These are phyloP conservation scores for Botryotinia narcissicola DNA, from an alignment of 2,329 filamentous ascomycete species.

Conservation along the genomic window DNA sequence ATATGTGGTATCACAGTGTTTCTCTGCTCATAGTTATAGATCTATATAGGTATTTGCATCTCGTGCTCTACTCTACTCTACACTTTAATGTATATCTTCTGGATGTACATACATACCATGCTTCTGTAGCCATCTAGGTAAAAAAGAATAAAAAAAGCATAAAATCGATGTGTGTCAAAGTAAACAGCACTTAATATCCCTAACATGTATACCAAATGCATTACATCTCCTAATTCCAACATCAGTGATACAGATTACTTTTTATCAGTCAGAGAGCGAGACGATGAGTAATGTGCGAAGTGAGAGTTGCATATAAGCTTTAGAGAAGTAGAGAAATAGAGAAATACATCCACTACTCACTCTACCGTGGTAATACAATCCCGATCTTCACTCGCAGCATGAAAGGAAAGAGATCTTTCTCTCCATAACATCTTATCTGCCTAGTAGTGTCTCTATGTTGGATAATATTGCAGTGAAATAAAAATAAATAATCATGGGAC, in stretches of 20 bases:
- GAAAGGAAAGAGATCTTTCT: neutral
- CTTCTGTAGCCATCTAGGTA: neutral
- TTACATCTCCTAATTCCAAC: neutral
- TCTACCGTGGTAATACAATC: neutral
- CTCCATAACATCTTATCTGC: neutral
- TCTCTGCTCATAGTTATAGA: neutral
- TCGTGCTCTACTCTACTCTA: too few relatives aligned
- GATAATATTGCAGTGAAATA: fast-evolving
- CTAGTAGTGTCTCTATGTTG: fast-evolving
- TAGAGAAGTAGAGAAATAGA: neutral
- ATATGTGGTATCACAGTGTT: neutral
- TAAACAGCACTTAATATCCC: fast-evolving
- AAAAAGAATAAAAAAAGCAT: neutral
- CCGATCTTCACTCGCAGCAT: neutral
- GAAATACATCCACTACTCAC: neutral
- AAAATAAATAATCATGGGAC: too few relatives aligned
- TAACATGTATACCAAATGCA: neutral
- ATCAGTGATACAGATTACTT: neutral
- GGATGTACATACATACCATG: neutral
- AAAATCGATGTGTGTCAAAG: neutral
- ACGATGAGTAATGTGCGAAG: too few relatives aligned
- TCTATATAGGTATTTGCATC: neutral
- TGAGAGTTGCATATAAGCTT: neutral
- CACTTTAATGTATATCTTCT: too few relatives aligned
- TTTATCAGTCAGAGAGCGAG: neutral